phyloP scores from a whole-genome alignment of 352 stramenopile species.

The Phytophthora boehmeriae region DNA sequence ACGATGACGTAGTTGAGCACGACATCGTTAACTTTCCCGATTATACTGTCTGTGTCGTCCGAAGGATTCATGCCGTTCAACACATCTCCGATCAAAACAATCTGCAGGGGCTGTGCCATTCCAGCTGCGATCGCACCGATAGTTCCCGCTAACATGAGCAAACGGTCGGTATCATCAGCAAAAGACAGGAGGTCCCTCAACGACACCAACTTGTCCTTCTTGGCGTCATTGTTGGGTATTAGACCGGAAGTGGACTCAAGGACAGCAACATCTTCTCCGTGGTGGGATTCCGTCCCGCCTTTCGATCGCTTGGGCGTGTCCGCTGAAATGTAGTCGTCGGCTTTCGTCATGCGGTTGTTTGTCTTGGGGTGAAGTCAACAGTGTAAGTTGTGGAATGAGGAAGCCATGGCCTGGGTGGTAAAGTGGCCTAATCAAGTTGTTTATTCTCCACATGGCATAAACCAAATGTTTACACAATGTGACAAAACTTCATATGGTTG shows the following conservation, averaged over 20 bases:
- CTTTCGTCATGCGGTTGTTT: neutral
- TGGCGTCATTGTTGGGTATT: neutral
- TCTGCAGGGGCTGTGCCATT: conserved; percentile 47
- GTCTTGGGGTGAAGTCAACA: neutral
- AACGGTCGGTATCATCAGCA: conserved; percentile 39
- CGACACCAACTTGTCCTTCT: neutral
- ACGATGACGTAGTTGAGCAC: conserved; percentile 43
- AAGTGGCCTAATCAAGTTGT: conserved; percentile 1
- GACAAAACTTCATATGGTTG: too few relatives aligned
- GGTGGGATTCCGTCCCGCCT: neutral
- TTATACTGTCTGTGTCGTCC: neutral
- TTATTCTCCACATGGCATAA: neutral
- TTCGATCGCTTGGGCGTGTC: neutral
- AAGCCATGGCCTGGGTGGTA: neutral
- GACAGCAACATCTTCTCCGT: neutral
- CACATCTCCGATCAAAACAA: conserved; percentile 58
- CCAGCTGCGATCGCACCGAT: conserved; percentile 36
- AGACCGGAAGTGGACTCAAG: neutral
- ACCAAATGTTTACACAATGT: neutral
- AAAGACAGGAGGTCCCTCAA: neutral
- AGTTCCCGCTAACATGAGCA: conserved; percentile 46
- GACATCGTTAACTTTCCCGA: conserved; percentile 22
- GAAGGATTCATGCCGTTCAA: conserved; percentile 58
- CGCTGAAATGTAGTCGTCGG: neutral
- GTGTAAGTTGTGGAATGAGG: neutral